These are phyloP conservation scores for Fusarium anguioides DNA, from an alignment of 2,329 filamentous ascomycete species.

Conservation along the genomic window DNA sequence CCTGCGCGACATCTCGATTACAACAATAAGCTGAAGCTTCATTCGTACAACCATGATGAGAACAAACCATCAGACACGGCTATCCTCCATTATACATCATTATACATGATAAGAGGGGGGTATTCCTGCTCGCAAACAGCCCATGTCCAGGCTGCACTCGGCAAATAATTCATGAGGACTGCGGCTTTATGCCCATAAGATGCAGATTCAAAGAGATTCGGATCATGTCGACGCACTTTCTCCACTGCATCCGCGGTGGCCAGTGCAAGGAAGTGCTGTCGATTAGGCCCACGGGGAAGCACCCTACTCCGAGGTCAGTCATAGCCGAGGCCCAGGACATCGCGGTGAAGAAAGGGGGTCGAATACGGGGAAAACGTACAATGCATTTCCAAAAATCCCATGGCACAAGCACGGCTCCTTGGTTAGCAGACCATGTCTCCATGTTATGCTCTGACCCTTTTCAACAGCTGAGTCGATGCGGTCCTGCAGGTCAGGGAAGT, in stretches of 20 bases:
- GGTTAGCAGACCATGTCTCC: slow-evolving; percentile 67
- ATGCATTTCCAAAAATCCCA: slow-evolving; percentile 72
- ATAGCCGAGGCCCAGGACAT: slow-evolving; percentile 27
- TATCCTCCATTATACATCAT: slow-evolving; percentile 46
- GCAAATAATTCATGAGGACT: slow-evolving; percentile 50
- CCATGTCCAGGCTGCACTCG: slow-evolving; percentile 55
- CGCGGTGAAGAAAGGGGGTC: slow-evolving; percentile 52
- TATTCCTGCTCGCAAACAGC: slow-evolving; percentile 48
- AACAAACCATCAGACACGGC: slow-evolving; percentile 33
- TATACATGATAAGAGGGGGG: slow-evolving; percentile 53
- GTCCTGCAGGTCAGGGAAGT: slow-evolving; percentile 65
- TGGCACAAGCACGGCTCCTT: slow-evolving; percentile 76
- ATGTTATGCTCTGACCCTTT: slow-evolving; percentile 63
- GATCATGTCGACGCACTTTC: slow-evolving; percentile 50
- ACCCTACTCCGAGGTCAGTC: slow-evolving; percentile 43
- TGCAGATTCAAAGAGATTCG: slow-evolving; percentile 52
- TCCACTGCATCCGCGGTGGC: slow-evolving; percentile 67
- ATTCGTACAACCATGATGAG: background rate
- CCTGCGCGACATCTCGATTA: slow-evolving; percentile 21
- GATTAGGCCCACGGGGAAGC: slow-evolving; percentile 47
- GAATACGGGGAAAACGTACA: slow-evolving; percentile 57
- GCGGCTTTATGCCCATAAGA: slow-evolving; percentile 50
- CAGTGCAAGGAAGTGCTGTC: slow-evolving; percentile 68
- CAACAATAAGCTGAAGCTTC: background rate
- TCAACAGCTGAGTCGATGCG: slow-evolving; percentile 64